These are phyloP conservation scores for Leccinum ochraceum DNA, from an alignment of 768 basidiomycete genomes.

Conservation along the genomic window DNA sequence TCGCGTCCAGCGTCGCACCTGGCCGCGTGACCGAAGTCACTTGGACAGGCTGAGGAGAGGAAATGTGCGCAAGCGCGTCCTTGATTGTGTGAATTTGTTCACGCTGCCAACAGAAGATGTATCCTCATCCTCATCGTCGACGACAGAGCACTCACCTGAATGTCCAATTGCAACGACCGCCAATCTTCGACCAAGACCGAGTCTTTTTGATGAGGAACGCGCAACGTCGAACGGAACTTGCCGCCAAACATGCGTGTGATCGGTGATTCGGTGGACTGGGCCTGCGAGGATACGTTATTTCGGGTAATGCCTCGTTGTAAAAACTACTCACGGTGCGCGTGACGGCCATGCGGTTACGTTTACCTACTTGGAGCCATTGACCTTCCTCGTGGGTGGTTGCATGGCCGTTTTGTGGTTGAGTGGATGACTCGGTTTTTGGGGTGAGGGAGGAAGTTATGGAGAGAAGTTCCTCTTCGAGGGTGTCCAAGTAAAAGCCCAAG, in stretches of 20 bases:
- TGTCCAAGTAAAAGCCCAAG: conserved; percentile 95
- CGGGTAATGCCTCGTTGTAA: conserved; percentile 5
- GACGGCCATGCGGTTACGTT: conserved; percentile 69
- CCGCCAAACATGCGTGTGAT: conserved; percentile 94
- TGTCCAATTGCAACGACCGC: conserved; percentile 85
- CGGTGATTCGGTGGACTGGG: conserved; percentile 79
- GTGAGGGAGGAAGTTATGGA: conserved; percentile 57
- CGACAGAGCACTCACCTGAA: conserved; percentile 56
- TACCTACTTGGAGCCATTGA: conserved; percentile 94
- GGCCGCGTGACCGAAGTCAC: conserved; percentile 57
- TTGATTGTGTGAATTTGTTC: conserved; percentile 75
- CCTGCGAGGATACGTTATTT: conserved; percentile 36
- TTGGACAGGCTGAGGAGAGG: conserved; percentile 79
- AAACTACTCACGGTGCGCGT: conserved; percentile 69
- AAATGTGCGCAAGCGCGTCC: conserved; percentile 79
- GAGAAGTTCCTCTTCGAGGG: conserved; percentile 89
- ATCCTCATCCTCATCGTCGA: neutral
- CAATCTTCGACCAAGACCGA: conserved; percentile 91
- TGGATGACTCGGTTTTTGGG: conserved; percentile 32
- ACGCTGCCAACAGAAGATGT: conserved; percentile 41
- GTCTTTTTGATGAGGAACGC: conserved; percentile 81
- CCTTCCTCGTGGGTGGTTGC: conserved; percentile 49
- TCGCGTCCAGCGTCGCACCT: conserved; percentile 67
- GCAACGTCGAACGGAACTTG: conserved; percentile 82
- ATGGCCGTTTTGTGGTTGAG: conserved; percentile 13